Evolutionary conservation across 306 rosid species (phyloP).

Genomic region (Dryas drummondii): DNA sequence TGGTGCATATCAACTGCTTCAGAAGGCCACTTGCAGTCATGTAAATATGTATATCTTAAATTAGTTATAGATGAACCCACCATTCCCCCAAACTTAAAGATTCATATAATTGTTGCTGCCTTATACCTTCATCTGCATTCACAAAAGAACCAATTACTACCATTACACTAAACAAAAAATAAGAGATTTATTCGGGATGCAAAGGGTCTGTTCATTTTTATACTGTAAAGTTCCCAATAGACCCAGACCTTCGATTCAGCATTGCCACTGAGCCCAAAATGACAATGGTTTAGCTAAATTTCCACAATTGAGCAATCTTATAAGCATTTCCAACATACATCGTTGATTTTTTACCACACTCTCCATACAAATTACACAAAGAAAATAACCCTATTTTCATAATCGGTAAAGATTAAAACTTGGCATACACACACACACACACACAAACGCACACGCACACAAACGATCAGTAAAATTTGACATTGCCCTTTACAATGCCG

Average conservation of each 20-base stretch:
- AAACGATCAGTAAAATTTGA: background rate
- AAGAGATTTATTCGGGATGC: background rate
- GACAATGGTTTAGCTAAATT: conserved; percentile 3
- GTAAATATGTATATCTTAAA: conserved; percentile 51
- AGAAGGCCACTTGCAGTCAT: conserved; percentile 55
- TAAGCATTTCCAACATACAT: background rate
- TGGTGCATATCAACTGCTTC: conserved; percentile 63
- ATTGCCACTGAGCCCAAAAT: conserved; percentile 12
- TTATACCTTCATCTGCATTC: conserved; percentile 33
- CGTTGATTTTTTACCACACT: background rate
- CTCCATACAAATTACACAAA: background rate
- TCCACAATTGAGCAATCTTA: background rate
- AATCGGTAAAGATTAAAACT: background rate
- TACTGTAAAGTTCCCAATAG: background rate
- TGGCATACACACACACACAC: background rate
- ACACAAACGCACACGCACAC: too few relatives aligned
- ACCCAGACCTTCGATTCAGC: background rate
- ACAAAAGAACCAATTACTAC: background rate
- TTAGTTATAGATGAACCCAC: conserved; percentile 45
- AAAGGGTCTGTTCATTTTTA: background rate
- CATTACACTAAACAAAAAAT: background rate
- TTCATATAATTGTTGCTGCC: conserved; percentile 8
- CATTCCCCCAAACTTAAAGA: conserved; percentile 45
- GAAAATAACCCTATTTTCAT: background rate
- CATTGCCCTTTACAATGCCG: background rate